Conservation (phyloP, 306 rosid genomes). For the Delonix regia region DNA sequence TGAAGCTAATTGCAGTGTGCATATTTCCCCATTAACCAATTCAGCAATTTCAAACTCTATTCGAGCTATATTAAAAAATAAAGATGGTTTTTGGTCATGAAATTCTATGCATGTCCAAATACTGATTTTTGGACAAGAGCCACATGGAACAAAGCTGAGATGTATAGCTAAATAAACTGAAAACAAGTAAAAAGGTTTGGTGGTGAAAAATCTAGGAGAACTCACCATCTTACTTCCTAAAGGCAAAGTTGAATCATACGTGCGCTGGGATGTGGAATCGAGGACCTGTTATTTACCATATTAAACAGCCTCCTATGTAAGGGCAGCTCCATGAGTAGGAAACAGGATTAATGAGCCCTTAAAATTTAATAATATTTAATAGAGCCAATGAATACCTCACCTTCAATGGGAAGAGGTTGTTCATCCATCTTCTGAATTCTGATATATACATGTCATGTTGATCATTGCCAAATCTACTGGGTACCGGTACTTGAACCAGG, state of each 20-base stretch:
- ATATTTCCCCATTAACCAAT: not conserved
- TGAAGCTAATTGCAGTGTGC: not conserved
- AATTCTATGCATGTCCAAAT: not conserved
- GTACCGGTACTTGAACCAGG: slow-evolving; percentile 15
- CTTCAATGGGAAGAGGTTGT: not conserved
- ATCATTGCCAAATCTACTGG: not conserved
- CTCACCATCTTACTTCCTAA: not conserved
- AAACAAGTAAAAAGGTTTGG: not conserved
- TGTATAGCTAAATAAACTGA: not conserved
- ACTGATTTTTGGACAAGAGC: not conserved
- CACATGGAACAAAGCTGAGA: not conserved
- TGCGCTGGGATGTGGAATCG: not conserved
- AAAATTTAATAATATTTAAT: not conserved
- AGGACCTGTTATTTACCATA: not conserved
- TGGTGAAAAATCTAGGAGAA: not conserved
- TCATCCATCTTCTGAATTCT: slow-evolving; percentile 15
- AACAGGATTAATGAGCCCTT: not conserved
- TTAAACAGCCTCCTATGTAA: not conserved
- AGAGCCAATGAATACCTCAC: not conserved
- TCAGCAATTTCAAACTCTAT: not conserved
- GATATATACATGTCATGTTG: not conserved
- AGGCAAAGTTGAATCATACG: not conserved
- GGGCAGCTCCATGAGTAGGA: not conserved
- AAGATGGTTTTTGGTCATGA: not conserved
- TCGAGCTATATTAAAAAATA: not conserved